Conservation (phyloP, 2,329 filamentous ascomycete species). For the Aspergillus calidoustus region DNA sequence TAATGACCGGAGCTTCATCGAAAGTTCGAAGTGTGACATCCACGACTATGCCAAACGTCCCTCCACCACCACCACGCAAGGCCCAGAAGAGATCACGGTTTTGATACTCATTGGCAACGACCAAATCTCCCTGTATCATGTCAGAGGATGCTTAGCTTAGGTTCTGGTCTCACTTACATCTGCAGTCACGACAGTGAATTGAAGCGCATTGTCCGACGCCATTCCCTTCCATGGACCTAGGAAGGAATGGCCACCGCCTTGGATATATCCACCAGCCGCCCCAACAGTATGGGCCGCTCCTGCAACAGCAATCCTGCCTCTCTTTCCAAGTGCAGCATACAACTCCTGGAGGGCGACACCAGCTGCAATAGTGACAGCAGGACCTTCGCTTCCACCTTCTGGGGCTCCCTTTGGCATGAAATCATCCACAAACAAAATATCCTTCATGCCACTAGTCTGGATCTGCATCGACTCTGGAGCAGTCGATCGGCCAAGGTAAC, state of each 20-base stretch:
- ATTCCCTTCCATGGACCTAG: constrained; percentile 44
- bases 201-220: constrained; percentile 30
- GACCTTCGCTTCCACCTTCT: constrained; percentile 18
- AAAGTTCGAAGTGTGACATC: constrained; percentile 22
- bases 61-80: constrained; percentile 24
- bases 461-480: constrained; percentile 39
- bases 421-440: constrained; percentile 10
- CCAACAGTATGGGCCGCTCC: constrained; percentile 52
- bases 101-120: constrained; percentile 25
- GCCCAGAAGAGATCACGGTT: constrained; percentile 29
- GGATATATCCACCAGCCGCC: constrained; percentile 60
- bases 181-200: constrained; percentile 24
- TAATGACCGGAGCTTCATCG: constrained; percentile 41
- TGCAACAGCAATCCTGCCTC: constrained; percentile 49
- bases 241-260: constrained; percentile 61
- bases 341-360: constrained; percentile 56
- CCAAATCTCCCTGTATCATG: constrained; percentile 16
- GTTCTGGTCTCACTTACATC: constrained; percentile 3
- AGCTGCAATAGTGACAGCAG: constrained; percentile 56
- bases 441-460: constrained; percentile 28
- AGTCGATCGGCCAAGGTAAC: constrained; percentile 24
- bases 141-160: not conserved
- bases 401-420: constrained; percentile 24
- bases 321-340: constrained; percentile 48
- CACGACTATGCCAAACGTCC: constrained; percentile 24